A percentile compares a stretch with the other conserved stretches of the same genome.
These are phyloP conservation scores for Monosiga brevicollis DNA, from an alignment of 78 protist genomes.

Conservation along the genomic window DNA sequence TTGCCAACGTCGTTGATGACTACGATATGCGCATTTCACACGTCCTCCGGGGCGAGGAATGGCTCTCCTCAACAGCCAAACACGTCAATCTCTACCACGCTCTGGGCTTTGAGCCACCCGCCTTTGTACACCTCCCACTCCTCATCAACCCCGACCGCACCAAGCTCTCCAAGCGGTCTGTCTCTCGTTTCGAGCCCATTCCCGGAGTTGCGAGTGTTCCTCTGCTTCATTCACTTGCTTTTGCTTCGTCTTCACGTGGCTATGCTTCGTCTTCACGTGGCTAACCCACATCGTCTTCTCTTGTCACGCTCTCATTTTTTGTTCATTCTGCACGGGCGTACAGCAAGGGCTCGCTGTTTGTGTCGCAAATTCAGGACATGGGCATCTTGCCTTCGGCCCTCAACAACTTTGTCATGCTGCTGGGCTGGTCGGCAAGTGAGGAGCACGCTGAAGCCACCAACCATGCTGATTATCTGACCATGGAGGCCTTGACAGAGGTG, in stretches of 20 bases:
- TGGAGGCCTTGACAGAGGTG: no score
- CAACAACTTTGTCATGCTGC: slow-evolving; percentile 47
- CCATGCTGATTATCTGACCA: no score
- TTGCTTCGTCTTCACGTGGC: not conserved
- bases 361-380: slow-evolving; percentile 2
- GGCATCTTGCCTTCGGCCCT: slow-evolving; percentile 48
- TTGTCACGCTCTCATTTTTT: not conserved
- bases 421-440: no score
- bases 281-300: not conserved
- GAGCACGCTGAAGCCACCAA: no score
- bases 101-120: slow-evolving; percentile 55
- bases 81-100: slow-evolving; percentile 62
- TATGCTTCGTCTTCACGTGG: not conserved
- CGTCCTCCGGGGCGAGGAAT: slow-evolving; percentile 75
- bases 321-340: not conserved
- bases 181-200: not conserved
- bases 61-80: slow-evolving; percentile 68
- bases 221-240: not conserved
- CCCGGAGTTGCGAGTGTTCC: not conserved
- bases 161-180: slow-evolving; percentile 63
- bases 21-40: slow-evolving; percentile 66
- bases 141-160: slow-evolving; percentile 48
- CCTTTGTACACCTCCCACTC: slow-evolving; percentile 70
- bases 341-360: not conserved
- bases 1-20: slow-evolving; percentile 81